A percentile compares a stretch with the other conserved stretches of the same genome.
These are phyloP conservation scores for Cicer bijugum DNA, from an alignment of 306 rosid species.

Conservation along the genomic window DNA sequence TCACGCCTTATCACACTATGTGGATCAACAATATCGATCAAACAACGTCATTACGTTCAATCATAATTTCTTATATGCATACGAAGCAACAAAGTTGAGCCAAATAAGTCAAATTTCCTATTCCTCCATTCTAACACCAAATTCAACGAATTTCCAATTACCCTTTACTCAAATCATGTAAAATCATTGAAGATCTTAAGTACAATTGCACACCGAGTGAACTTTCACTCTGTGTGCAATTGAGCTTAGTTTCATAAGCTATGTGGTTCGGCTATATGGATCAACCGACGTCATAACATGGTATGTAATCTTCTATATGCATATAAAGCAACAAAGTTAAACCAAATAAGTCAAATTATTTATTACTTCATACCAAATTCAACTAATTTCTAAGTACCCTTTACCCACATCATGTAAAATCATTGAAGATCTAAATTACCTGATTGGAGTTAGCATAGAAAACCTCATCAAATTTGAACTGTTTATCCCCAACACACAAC, in stretches of 20 bases:
- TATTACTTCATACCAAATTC: background rate
- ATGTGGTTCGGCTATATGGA: background rate
- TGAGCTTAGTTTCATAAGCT: too few species aligned
- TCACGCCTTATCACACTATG: too few species aligned
- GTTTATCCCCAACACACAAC: constrained; percentile 58
- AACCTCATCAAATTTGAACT: constrained; percentile 69
- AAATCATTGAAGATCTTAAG: background rate
- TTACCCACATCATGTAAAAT: background rate
- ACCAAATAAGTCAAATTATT: constrained; percentile 8
- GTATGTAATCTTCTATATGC: background rate
- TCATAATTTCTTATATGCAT: too few species aligned
- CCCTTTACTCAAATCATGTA: background rate
- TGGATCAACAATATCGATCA: too few species aligned
- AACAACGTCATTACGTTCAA: too few species aligned
- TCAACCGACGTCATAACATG: background rate
- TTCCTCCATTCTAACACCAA: background rate
- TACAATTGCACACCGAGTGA: constrained; percentile 15
- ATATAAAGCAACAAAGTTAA: constrained; percentile 8
- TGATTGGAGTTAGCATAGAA: constrained; percentile 67
- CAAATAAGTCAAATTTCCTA: background rate
- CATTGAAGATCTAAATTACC: constrained; percentile 54
- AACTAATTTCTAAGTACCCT: background rate
- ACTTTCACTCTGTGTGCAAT: too few species aligned
- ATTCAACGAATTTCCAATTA: background rate
- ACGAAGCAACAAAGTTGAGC: background rate